phyloP scores from a whole-genome alignment of 1,284 basidiomycete species.

The Tilletia setariae region DNA sequence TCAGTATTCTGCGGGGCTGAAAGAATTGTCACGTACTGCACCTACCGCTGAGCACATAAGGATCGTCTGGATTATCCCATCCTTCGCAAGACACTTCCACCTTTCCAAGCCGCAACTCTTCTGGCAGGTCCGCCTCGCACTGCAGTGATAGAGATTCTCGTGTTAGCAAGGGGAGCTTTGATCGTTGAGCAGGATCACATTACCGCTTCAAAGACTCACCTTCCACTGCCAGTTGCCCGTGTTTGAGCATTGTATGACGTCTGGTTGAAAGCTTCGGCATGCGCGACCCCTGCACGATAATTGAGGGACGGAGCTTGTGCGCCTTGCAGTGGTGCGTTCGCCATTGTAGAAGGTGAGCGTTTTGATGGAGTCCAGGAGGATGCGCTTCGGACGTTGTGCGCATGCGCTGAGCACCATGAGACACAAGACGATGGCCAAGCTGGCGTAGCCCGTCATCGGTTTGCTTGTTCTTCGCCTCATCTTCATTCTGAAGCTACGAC shows the following conservation, averaged over 20 bases:
- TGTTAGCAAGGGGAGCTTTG: too few relatives aligned
- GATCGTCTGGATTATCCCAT: slow-evolving; percentile 74
- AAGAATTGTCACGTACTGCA: background rate
- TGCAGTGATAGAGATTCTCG: slow-evolving; percentile 45
- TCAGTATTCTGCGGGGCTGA: slow-evolving; percentile 3
- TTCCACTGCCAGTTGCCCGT: slow-evolving; percentile 63
- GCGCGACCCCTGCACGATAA: slow-evolving; percentile 74
- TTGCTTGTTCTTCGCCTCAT: too few relatives aligned
- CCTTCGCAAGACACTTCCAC: slow-evolving; percentile 85
- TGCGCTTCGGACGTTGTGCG: slow-evolving; percentile 15
- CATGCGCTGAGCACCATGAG: too few relatives aligned
- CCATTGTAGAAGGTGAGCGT: slow-evolving; percentile 77
- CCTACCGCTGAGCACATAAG: slow-evolving; percentile 75
- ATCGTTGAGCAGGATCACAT: too few relatives aligned
- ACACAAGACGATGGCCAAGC: too few relatives aligned
- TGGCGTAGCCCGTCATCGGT: too few relatives aligned
- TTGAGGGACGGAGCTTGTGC: slow-evolving; percentile 70
- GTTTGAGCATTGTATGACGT: slow-evolving; percentile 78
- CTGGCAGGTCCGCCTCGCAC: slow-evolving; percentile 86
- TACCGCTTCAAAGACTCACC: too few relatives aligned
- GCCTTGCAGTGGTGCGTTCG: slow-evolving; percentile 65
- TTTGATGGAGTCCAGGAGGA: slow-evolving; percentile 58
- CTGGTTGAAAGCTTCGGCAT: slow-evolving; percentile 72
- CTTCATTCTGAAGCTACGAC: too few relatives aligned
- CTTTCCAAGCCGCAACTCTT: slow-evolving; percentile 71